Conservation (phyloP, 176 grass and related monocot genomes). For the Oryza longistaminata region DNA sequence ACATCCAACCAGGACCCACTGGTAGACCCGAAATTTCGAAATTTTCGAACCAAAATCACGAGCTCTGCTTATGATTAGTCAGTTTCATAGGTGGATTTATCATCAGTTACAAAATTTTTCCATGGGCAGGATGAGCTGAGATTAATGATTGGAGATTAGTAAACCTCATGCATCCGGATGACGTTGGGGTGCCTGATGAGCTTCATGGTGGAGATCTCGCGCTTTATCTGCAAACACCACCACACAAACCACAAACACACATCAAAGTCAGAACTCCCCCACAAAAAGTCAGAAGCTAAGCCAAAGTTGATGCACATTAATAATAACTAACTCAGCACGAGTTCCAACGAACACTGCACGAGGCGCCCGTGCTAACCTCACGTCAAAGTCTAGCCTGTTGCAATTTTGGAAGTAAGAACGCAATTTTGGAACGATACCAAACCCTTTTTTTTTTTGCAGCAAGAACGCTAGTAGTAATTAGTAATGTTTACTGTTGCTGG, state of each 20-base stretch:
- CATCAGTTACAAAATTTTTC: neutral
- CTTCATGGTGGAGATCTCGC: constrained; percentile 99
- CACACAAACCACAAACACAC: neutral
- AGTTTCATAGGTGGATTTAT: neutral
- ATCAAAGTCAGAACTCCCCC: neutral
- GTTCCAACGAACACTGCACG: constrained; percentile 28
- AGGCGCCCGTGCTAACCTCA: constrained; percentile 6
- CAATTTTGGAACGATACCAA: neutral
- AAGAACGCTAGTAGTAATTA: neutral
- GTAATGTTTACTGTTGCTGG: neutral
- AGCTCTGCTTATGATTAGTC: too few species aligned
- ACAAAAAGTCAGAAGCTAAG: neutral
- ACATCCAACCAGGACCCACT: neutral
- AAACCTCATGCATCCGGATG: constrained; percentile 91
- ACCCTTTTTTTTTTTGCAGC: neutral
- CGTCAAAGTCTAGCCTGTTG: neutral
- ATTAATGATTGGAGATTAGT: constrained; percentile 16
- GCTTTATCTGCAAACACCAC: constrained; percentile 75
- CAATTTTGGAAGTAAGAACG: neutral
- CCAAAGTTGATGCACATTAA: constrained; percentile 7
- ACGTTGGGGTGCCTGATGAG: constrained; percentile 95
- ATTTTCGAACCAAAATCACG: neutral
- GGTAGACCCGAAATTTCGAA: neutral
- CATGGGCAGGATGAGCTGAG: neutral
- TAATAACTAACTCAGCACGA: neutral